Percentiles rank a stretch among this genome's conserved stretches.
phyloP scores from a whole-genome alignment of 2,329 filamentous ascomycete species.

The Diaporthe vexans region DNA sequence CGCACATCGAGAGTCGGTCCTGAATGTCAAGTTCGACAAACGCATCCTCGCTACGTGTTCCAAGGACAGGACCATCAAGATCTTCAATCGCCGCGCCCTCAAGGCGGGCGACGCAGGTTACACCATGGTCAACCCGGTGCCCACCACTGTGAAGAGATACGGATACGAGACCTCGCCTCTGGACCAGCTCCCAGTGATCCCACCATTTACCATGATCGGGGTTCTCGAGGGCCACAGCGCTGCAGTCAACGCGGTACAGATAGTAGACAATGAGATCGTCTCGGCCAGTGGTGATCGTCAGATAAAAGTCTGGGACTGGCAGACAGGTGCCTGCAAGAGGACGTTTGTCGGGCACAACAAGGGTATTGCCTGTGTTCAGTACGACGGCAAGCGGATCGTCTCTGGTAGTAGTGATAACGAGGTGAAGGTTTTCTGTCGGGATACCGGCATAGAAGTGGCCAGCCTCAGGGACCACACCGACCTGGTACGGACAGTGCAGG shows the following conservation, averaged over 20 bases:
- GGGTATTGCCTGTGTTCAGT: slow-evolving; percentile 97
- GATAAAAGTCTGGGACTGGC: slow-evolving; percentile 96
- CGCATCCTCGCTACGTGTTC: slow-evolving; percentile 95
- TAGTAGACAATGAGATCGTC: slow-evolving; percentile 87
- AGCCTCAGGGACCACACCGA: slow-evolving; percentile 85
- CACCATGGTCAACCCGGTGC: slow-evolving; percentile 65
- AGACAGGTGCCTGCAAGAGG: slow-evolving; percentile 79
- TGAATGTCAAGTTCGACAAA: slow-evolving; percentile 94
- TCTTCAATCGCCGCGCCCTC: slow-evolving; percentile 88
- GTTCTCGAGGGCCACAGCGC: slow-evolving; percentile 87
- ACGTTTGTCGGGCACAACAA: slow-evolving; percentile 91
- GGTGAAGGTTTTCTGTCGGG: slow-evolving; percentile 93
- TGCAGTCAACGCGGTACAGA: slow-evolving; percentile 96
- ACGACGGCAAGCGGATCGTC: slow-evolving; percentile 92
- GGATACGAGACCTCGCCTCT: slow-evolving; percentile 62
- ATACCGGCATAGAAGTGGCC: slow-evolving; percentile 89
- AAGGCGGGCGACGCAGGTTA: slow-evolving; percentile 72
- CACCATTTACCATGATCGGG: slow-evolving; percentile 83
- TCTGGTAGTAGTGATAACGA: slow-evolving; percentile 97
- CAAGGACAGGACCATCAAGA: slow-evolving; percentile 96
- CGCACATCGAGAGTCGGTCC: slow-evolving; percentile 90
- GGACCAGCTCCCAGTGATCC: slow-evolving; percentile 66
- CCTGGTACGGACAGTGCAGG: slow-evolving; percentile 94
- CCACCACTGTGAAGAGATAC: slow-evolving; percentile 65
- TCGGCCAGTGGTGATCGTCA: slow-evolving; percentile 94